Conservation (phyloP, 768 basidiomycete species). For the Podaxis mareebaensis region DNA sequence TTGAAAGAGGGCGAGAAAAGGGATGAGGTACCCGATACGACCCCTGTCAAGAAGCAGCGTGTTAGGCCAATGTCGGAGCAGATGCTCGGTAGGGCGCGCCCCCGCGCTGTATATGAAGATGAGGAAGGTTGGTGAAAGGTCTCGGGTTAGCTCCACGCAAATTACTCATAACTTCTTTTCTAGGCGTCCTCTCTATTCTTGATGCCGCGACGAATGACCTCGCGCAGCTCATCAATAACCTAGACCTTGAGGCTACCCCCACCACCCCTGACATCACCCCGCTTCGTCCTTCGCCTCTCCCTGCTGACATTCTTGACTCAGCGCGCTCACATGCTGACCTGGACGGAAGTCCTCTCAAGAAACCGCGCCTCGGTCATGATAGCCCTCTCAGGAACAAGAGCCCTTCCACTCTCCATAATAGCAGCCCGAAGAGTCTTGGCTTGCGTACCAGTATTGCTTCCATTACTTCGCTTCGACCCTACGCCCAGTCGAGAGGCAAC, state of each 20-base stretch:
- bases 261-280: constrained; percentile 50
- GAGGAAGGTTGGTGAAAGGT: constrained; percentile 47
- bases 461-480: constrained; percentile 32
- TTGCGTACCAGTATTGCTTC: constrained; percentile 38
- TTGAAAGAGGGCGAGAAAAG: constrained; percentile 19
- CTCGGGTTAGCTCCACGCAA: neutral
- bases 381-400: constrained; percentile 38
- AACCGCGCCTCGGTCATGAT: constrained; percentile 24
- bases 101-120: constrained; percentile 51
- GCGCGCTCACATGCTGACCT: neutral
- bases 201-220: constrained; percentile 82
- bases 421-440: constrained; percentile 27
- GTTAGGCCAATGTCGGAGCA: constrained; percentile 68
- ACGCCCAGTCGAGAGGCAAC: constrained; percentile 27
- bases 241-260: constrained; percentile 82
- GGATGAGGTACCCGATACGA: constrained; percentile 25
- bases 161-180: neutral
- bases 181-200: constrained; percentile 67
- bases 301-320: constrained; percentile 15
- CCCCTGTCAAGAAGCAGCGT: constrained; percentile 48
- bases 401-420: neutral
- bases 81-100: constrained; percentile 47
- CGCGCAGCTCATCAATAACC: constrained; percentile 72
- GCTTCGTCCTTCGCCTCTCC: constrained; percentile 35
- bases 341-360: constrained; percentile 40